Percentiles rank a stretch among this genome's conserved stretches.
phyloP scores from a whole-genome alignment of 345 rosid genomes.

The Lumnitzera littorea region DNA sequence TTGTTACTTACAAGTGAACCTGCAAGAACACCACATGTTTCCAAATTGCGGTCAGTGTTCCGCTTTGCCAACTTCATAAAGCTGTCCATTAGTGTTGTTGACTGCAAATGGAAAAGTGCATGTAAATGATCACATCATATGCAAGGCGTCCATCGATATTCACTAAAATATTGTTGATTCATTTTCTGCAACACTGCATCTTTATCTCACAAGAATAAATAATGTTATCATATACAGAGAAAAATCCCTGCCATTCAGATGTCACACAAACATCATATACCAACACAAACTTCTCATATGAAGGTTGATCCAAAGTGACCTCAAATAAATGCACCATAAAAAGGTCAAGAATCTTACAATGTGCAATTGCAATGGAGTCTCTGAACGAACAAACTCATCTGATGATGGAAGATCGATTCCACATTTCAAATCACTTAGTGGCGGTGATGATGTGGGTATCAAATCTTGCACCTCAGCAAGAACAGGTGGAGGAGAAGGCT shows the following conservation, averaged over 20 bases:
- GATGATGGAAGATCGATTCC: constrained; percentile 44
- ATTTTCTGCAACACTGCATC: not conserved
- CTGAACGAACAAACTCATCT: constrained; percentile 42
- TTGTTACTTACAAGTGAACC: constrained; percentile 78
- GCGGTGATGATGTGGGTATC: constrained; percentile 41
- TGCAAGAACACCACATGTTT: constrained; percentile 96
- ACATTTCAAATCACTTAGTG: constrained; percentile 36
- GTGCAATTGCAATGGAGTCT: constrained; percentile 82
- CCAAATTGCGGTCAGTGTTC: constrained; percentile 79
- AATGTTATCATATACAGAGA: not conserved
- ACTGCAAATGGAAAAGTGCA: constrained; percentile 42
- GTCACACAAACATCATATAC: constrained; percentile 1
- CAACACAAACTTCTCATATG: not conserved
- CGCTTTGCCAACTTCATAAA: constrained; percentile 91
- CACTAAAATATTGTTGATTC: not conserved
- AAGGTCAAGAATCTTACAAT: constrained; percentile 50
- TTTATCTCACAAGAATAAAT: too few species aligned
- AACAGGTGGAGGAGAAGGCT: constrained; percentile 93
- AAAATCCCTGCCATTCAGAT: not conserved
- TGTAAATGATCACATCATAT: constrained; percentile 2
- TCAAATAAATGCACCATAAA: constrained; percentile 1
- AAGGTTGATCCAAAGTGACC: not conserved
- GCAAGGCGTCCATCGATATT: not conserved
- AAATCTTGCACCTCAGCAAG: constrained; percentile 92
- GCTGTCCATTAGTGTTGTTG: constrained; percentile 83